A percentile compares a stretch with the other conserved stretches of the same genome.
Evolutionary conservation across 1,139 yeast genomes (phyloP).

Genomic region (Lodderomyces beijingensis): DNA sequence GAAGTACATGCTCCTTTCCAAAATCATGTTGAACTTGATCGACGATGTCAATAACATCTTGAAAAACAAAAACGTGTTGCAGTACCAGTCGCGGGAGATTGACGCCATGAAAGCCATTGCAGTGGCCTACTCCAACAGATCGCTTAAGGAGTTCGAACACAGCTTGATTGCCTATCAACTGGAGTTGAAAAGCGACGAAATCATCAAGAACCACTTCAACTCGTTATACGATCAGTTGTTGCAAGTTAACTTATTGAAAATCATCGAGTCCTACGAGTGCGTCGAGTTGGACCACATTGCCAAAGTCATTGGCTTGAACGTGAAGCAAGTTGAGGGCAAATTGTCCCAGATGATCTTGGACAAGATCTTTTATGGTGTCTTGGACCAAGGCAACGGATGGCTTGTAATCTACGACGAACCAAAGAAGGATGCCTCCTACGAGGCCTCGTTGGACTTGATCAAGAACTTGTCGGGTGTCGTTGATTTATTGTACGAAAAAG

Average conservation of each 20-base stretch:
- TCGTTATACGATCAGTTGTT: constrained; percentile 89
- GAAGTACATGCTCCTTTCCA: constrained; percentile 88
- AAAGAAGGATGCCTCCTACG: constrained; percentile 82
- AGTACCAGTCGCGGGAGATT: constrained; percentile 66
- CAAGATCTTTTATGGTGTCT: constrained; percentile 88
- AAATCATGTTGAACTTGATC: constrained; percentile 85
- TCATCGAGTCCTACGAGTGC: constrained; percentile 92
- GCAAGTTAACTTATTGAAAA: constrained; percentile 89
- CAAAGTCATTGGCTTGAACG: constrained; percentile 80
- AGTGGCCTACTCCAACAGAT: constrained; percentile 82
- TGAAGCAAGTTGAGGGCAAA: constrained; percentile 89
- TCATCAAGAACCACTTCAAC: constrained; percentile 87
- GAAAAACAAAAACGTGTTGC: constrained; percentile 73
- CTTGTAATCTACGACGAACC: constrained; percentile 88
- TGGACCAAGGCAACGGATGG: constrained; percentile 99
- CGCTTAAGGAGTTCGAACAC: constrained; percentile 84
- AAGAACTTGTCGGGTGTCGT: constrained; percentile 86
- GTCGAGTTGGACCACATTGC: constrained; percentile 91
- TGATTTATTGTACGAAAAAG: constrained; percentile 90
- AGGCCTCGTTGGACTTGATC: constrained; percentile 79
- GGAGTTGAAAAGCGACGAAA: constrained; percentile 81
- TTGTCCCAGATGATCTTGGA: constrained; percentile 95
- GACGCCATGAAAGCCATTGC: constrained; percentile 97
- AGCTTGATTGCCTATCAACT: constrained; percentile 66
- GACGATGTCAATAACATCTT: constrained; percentile 81